Base-by-base conservation (phyloP, 139 green algal genomes). In the Edaphochlamys debaryana region DNA sequence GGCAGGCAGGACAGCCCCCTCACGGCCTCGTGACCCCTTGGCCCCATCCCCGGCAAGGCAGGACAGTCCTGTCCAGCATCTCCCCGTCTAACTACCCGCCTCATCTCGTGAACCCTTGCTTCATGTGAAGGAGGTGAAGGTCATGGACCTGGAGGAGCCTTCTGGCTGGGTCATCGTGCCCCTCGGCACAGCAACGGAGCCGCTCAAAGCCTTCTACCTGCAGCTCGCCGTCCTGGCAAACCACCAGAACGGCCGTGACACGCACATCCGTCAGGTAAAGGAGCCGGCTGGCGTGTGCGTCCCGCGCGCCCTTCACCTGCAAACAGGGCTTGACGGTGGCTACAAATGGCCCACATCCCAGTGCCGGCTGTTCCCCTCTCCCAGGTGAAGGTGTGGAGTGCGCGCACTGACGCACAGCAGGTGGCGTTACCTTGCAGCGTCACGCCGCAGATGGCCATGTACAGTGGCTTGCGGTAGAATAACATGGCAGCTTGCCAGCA, bases 241-340 rank as follows among this genome's bases (percentile, higher is more conserved):
- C 92, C 97, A 99, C 80, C 97, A 99, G 76, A 99, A 98, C 79
- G 97, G 97, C 0, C 82, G 97, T 1, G 97, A 99, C 88, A 99
- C 97, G 0, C 97, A 99, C 86, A 88, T 99, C 0, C 86, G 97
- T 19, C 92, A 97, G 82, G 87, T 84, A 54, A 54, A 13, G 9
- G 45, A 22, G 45, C 11, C 13, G 45, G 11, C 45, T 54, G 45
- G 11, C 45, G 45, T 9, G 13, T 22, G 45, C 45, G 45, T 54
- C 45, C 11, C 45, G 13, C 45, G 52, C 20, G 29, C 52, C 4
- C 17, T 29, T 62, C 17, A 15, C 20, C 20, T 62, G 11, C 48
- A 54, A 54, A 62, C 20, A 62, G 17, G 17, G 52, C 52, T 6
- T 27, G 52, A 15, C 52, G 20, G 52, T 6, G 15, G 13, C 52